A percentile compares a stretch with the other conserved stretches of the same genome.
These are phyloP conservation scores for Tilletiopsis washingtonensis DNA, from an alignment of 1,284 basidiomycete genomes.

Conservation along the genomic window DNA sequence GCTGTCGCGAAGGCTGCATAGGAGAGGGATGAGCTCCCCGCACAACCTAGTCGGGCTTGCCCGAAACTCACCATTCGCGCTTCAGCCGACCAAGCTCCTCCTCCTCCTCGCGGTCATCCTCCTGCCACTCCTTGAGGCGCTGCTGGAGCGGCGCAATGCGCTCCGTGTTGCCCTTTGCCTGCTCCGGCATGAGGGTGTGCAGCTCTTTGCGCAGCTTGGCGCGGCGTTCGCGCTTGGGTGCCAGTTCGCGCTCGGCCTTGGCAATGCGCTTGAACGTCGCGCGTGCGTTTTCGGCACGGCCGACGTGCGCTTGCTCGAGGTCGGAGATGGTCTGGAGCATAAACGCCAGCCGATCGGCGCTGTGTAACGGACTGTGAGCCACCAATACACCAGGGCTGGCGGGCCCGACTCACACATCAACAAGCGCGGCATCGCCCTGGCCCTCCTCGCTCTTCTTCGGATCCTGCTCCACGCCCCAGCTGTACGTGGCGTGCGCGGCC, in stretches of 20 bases:
- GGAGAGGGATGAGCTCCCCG: background rate
- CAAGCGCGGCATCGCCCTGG: conserved; percentile 27
- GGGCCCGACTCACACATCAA: conserved; percentile 13
- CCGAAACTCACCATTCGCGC: conserved; percentile 14
- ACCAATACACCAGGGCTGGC: background rate
- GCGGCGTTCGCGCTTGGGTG: conserved; percentile 17
- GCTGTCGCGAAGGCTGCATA: conserved; percentile 17
- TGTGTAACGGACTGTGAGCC: background rate
- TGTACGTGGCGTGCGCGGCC: conserved; percentile 28
- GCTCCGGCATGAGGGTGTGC: conserved; percentile 25
- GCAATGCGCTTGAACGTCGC: conserved; percentile 27
- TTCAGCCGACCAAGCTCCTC: conserved; percentile 27
- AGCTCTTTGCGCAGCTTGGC: conserved; percentile 33
- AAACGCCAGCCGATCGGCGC: conserved; percentile 32
- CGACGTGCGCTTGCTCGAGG: conserved; percentile 29
- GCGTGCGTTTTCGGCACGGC: conserved; percentile 24
- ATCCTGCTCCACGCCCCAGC: conserved; percentile 30
- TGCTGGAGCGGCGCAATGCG: conserved; percentile 14
- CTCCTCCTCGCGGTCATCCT: conserved; percentile 31
- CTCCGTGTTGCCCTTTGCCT: conserved; percentile 15
- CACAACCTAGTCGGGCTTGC: conserved; percentile 1
- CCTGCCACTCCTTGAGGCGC: conserved; percentile 20
- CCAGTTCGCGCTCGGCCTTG: conserved; percentile 27
- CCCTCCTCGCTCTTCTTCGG: conserved; percentile 28
- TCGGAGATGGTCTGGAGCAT: conserved; percentile 32